A percentile compares a stretch with the other conserved stretches of the same genome.
Evolutionary conservation across 2,329 filamentous ascomycete species (phyloP).

Genomic region (Alternaria triticimaculans): DNA sequence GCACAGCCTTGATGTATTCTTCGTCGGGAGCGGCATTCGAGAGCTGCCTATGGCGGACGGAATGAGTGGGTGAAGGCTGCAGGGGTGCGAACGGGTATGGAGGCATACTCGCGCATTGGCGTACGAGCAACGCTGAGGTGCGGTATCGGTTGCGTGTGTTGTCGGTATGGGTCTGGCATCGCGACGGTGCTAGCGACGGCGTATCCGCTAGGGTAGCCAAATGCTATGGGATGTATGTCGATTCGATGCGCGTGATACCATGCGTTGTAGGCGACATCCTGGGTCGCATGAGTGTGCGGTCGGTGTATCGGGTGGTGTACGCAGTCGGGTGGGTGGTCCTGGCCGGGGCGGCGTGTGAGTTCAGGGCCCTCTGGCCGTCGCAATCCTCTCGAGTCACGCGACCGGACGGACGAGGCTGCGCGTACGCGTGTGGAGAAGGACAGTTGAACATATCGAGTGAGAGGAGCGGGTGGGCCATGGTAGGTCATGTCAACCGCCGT

Average conservation of each 20-base stretch:
- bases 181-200: not conserved
- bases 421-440: not conserved
- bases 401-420: not conserved
- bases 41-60: not conserved
- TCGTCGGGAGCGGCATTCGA: not conserved
- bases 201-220: not conserved
- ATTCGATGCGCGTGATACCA: no score
- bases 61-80: not conserved
- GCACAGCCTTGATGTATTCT: not conserved
- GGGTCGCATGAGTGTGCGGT: not conserved
- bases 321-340: not conserved
- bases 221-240: no score
- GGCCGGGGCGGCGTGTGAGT: no score
- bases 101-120: not conserved
- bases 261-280: no score
- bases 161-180: not conserved
- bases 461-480: not conserved
- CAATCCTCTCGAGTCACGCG: not conserved
- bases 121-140: not conserved
- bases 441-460: not conserved
- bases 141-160: not conserved
- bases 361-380: not conserved
- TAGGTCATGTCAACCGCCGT: not conserved
- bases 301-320: not conserved
- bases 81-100: not conserved